These are phyloP conservation scores for Wakefieldia striispora DNA, from an alignment of 768 basidiomycete species.

Conservation along the genomic window DNA sequence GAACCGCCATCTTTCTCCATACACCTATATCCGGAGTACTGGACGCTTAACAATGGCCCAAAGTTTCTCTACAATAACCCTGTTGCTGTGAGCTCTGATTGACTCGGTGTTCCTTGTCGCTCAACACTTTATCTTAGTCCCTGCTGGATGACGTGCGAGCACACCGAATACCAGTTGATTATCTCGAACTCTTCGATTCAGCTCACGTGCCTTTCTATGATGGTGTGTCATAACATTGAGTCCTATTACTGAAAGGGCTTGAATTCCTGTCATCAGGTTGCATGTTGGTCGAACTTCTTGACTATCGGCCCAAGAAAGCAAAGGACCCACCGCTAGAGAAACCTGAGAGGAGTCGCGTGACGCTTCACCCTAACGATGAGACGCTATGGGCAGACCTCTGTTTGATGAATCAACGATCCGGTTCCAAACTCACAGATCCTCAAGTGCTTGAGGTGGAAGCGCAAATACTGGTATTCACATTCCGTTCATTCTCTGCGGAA, in stretches of 20 bases:
- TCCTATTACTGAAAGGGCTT: not conserved
- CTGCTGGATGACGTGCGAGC: constrained; percentile 81
- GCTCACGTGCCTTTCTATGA: constrained; percentile 80
- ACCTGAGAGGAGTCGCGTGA: constrained; percentile 64
- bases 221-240: constrained; percentile 43
- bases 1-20: constrained; percentile 75
- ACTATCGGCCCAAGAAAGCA: constrained; percentile 61
- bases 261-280: constrained; percentile 50
- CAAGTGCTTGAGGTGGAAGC: constrained; percentile 76
- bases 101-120: not conserved
- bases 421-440: constrained; percentile 62
- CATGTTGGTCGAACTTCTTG: constrained; percentile 80
- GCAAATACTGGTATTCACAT: constrained; percentile 56
- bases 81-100: constrained; percentile 49
- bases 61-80: constrained; percentile 82
- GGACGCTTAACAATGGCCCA: constrained; percentile 77
- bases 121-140: constrained; percentile 43
- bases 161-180: constrained; percentile 82
- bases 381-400: constrained; percentile 80
- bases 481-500: not conserved
- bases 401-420: constrained; percentile 56
- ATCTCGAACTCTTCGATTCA: constrained; percentile 75
- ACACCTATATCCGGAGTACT: constrained; percentile 75
- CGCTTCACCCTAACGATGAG: constrained; percentile 76
- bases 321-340: constrained; percentile 58